Evolutionary conservation across 2,329 filamentous ascomycete species (phyloP), one percentile per base, ranked within the genome.

Genomic region (Teratosphaeriaceae sp.): DNA sequence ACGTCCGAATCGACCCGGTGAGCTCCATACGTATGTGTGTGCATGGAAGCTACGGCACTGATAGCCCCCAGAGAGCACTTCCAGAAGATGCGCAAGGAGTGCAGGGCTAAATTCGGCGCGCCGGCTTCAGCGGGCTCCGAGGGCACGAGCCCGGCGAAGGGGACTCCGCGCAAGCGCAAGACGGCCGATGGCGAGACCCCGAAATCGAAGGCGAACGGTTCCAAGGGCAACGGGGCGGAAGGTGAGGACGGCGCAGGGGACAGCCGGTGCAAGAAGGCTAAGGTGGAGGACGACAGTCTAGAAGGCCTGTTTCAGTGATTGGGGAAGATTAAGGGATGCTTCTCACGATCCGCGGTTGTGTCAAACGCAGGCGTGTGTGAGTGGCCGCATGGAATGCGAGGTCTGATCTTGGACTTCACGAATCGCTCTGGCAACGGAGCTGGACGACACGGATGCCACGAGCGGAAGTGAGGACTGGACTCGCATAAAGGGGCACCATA

Each of bases 21-120:
- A 19, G 42, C n/a, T 19, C 18, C 13, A 26, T 30, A 16, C 27
- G 12, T 11, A 18, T 23, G 12, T 23, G 12, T 30, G 19, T 19
- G 37, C 13, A 16, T 36, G 11, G 22, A n/a, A n/a, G n/a, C n/a
- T n/a, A n/a, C 29, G 8, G n/a, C 20, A 15, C 24, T 36, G 21
- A 45, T 31, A 31, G 15, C 19, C 5, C 18, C 22, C 36, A 55
- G 53, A 11, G 51, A 55, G 35, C 50, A 48, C 30, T 55, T 49
- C 35, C 47, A 52, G 21, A 55, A 54, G 38, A 33, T 53, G 13
- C 54, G 56, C 34, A 56, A 59, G 43, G 48, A 48, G 2, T 39
- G 35, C 29, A 39, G 31, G 23, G 49, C 54, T 26, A 41, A 53
- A 21, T 46, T 47, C 31, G 56, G 55, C 22, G 48, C 52, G 33